Base-by-base conservation (phyloP, 2,329 filamentous ascomycete species). In the Trichoderma sp. region DNA sequence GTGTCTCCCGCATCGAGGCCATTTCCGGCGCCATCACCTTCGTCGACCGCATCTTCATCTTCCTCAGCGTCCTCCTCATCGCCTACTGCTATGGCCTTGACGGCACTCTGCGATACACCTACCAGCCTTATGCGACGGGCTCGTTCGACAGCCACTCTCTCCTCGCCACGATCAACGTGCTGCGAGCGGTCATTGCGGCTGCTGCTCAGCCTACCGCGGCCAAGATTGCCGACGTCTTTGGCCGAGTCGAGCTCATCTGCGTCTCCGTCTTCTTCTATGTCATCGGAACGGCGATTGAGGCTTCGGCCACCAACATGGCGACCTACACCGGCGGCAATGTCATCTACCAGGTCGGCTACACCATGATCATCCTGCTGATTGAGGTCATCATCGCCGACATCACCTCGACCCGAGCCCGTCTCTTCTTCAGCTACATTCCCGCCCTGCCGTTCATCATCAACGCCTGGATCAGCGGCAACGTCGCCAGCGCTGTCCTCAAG, bases 321-420 rank as follows among this genome's bases (percentile, higher is more conserved):
- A 75, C 78, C 1, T 89, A 88, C 66, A 79, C 80, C 19, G 85
- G 80, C 4, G 87, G 87, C 28, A 83, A 83, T 41, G 79, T 88
- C 47, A 73, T 88, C 44, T 88, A 88, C 73, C 85, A 83, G 78
- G 78, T 89, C 47, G 88, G 88, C 56, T 89, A 87, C 71, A 89
- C 87, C 12, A 81, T 81, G 69, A 78, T 88, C 28, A 78, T 87
- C 19, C 76, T 90, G 14, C 78, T 90, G 1, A 79, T 89, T 24
- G 86, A 90, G 73, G 84, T 90, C 70, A 81, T 90, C 66, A 78
- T 90, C 52, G 87, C 82, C 51, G 88, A 90, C 69, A 80, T 87
- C 28, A 88, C 87, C 2, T 89, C 87, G 1, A 83, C 85, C 7
- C 82, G 86, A 15, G 80, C 85, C 12, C 85, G 88, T 71, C 78